Percentiles rank a stretch among this genome's conserved stretches.
These are phyloP conservation scores for Smallanthus sonchifolius DNA, from an alignment of 129 eudicot species.

Conservation along the genomic window DNA sequence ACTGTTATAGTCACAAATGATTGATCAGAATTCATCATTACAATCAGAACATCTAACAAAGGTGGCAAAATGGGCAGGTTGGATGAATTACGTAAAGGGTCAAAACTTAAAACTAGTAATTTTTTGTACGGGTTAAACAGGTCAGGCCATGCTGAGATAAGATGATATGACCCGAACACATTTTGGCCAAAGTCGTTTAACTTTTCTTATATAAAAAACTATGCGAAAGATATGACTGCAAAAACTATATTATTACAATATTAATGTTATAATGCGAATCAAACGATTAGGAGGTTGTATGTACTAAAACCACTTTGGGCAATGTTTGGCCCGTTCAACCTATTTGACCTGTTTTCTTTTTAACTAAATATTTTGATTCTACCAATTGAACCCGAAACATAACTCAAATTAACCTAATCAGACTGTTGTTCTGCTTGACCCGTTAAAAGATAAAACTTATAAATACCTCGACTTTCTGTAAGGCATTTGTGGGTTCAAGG, in stretches of 20 bases:
- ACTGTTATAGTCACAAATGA: slow-evolving; percentile 39
- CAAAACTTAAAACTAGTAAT: background rate
- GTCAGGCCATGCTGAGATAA: background rate
- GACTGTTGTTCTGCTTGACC: background rate
- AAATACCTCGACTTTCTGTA: slow-evolving; percentile 83
- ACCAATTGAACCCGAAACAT: background rate
- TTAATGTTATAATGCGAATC: background rate
- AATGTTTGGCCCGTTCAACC: background rate
- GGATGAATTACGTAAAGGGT: background rate
- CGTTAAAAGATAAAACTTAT: background rate
- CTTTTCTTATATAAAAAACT: background rate
- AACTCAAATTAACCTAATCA: background rate
- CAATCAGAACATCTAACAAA: background rate
- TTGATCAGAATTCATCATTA: background rate
- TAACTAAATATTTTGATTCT: background rate
- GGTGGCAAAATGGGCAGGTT: background rate
- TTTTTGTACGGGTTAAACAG: background rate
- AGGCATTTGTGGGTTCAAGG: slow-evolving; percentile 68
- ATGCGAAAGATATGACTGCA: too few species aligned
- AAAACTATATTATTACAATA: background rate
- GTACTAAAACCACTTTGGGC: background rate
- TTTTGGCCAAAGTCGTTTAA: background rate
- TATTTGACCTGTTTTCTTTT: background rate
- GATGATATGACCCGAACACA: background rate
- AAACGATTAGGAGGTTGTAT: background rate